Evolutionary conservation across 257 asterid genomes (phyloP), one percentile per base, ranked within the genome.

Genomic region (Cynanchum wilfordii): DNA sequence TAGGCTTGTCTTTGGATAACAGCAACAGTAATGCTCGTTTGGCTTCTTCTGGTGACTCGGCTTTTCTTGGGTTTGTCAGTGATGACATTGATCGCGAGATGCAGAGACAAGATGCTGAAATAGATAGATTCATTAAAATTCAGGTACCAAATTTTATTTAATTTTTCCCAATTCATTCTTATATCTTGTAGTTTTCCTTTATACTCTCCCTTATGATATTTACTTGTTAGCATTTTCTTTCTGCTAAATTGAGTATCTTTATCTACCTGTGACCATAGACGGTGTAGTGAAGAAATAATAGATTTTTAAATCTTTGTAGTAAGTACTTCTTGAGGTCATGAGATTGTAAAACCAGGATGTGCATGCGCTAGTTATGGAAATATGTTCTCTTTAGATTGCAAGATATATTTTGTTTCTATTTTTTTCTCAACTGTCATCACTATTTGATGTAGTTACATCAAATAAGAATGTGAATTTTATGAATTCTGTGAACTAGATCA

Each of bases 1-100:
- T 95, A 73, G 99, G 96, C 40, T 91, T 95, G 77, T 92, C 99
- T 0, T 67, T 95, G 89, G 99, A 92, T 51, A 95, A 71, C 20
- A 76, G 25, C 33, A 52, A 67, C 20, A 58, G 33, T 58, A 68
- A 57, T 57, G 89, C 90, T 3, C 82, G 94, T 52, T 64, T 85
- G 82, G 78, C 86, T 52, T 91, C 96, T 36, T 86, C 95, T 3
- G 86, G 94, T 22, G 96, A 91, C 73, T 90, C 98, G 7, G 79
- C 89, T 40, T 80, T 92, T 82, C 82, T 90, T 56, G 96, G 91
- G 76, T 84, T 88, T 57, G 83, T 82, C 10, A 89, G 92, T 5
- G 98, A 90, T 75, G 89, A 89, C 51, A 80, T 90, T 79, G 96
- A 92, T 47, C 87, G 82, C 3, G 97, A 92, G 85, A 45, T 95